Conservation (phyloP, 2,329 filamentous ascomycete genomes). For the Aspergillus brunneoviolaceus region DNA sequence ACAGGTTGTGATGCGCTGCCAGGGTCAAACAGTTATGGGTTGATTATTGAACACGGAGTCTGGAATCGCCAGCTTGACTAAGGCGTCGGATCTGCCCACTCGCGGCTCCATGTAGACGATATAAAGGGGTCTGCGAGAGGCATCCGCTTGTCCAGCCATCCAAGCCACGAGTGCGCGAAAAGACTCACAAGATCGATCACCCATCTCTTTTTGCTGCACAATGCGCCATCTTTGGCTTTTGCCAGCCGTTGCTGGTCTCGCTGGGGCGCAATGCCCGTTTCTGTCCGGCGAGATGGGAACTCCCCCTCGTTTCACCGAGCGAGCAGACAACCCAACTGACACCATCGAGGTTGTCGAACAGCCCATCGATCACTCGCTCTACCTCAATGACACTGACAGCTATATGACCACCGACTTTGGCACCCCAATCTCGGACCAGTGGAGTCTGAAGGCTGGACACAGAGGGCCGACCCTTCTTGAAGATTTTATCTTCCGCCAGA, state of each 20-base stretch:
- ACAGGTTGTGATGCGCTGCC: neutral
- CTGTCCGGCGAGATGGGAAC: constrained; percentile 1
- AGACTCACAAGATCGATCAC: too few relatives aligned
- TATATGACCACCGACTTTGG: constrained; percentile 67
- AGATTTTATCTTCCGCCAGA: constrained; percentile 71
- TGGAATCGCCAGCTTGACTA: constrained; percentile 5
- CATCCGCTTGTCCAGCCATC: neutral
- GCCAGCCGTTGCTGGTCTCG: constrained; percentile 2
- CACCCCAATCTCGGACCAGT: constrained; percentile 65
- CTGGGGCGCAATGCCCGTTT: constrained; percentile 5
- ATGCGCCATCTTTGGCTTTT: constrained; percentile 7
- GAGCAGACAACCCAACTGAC: constrained; percentile 11
- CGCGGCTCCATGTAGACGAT: neutral
- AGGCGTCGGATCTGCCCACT: neutral
- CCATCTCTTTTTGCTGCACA: neutral
- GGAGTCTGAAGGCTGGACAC: constrained; percentile 63
- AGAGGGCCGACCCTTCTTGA: constrained; percentile 68
- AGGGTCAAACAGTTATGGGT: neutral
- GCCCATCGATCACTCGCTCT: constrained; percentile 42
- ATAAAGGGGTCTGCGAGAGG: neutral
- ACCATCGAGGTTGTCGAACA: constrained; percentile 33
- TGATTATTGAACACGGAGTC: neutral
- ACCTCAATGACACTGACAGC: constrained; percentile 53
- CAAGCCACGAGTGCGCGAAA: too few relatives aligned
- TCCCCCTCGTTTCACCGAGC: neutral